phyloP scores from a whole-genome alignment of 345 rosid genomes.

The Mangifera indica region DNA sequence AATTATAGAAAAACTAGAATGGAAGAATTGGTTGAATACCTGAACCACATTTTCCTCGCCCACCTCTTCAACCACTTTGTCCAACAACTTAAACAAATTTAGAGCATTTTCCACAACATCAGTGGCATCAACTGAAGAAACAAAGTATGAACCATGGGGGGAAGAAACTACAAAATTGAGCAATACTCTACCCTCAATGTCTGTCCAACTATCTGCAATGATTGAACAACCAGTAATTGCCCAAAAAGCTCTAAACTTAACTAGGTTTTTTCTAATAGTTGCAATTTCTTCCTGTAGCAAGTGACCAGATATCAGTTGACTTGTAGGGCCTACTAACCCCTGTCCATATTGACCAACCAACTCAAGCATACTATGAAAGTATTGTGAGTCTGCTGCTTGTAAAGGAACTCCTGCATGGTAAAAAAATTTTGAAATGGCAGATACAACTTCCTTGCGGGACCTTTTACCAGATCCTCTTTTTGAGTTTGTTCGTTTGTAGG shows the following conservation, averaged over 20 bases:
- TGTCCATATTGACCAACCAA: conserved; percentile 58
- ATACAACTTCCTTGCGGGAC: conserved; percentile 46
- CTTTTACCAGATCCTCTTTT: conserved; percentile 34
- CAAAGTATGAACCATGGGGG: conserved; percentile 42
- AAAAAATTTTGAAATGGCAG: conserved; percentile 60
- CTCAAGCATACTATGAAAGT: conserved; percentile 60
- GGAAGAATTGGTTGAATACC: conserved; percentile 25
- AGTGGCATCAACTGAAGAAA: conserved; percentile 47
- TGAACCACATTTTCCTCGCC: conserved; percentile 54
- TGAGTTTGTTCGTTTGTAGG: conserved; percentile 26
- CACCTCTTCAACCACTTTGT: conserved; percentile 48
- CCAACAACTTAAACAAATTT: conserved; percentile 42
- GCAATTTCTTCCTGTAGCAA: conserved; percentile 53
- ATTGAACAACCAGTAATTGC: conserved; percentile 55
- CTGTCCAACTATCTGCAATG: conserved; percentile 49
- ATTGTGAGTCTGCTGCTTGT: conserved; percentile 50
- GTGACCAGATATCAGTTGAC: conserved; percentile 45
- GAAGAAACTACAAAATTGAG: conserved; percentile 44
- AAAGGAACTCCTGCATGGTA: conserved; percentile 61
- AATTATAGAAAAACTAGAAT: neutral
- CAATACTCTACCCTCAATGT: conserved; percentile 33
- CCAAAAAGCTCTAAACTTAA: conserved; percentile 50
- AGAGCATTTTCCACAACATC: conserved; percentile 39
- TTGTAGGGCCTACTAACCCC: conserved; percentile 40
- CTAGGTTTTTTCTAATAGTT: conserved; percentile 36